Conservation (phyloP, 257 asterid genomes). For the Hygrophila difformis region DNA sequence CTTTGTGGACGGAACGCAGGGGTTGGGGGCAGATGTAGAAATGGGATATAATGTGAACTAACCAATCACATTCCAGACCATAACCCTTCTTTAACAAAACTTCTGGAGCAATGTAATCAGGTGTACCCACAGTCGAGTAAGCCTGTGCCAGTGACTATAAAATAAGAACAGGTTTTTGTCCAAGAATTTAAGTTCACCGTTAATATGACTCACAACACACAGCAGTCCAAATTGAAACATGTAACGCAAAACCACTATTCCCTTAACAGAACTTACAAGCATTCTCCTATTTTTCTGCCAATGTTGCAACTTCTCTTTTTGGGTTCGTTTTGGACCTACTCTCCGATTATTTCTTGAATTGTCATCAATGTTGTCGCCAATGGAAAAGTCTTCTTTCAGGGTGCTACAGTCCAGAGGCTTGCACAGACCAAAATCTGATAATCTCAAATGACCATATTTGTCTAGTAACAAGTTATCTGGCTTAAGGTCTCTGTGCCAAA, state of each 20-base stretch:
- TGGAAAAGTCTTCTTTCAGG: slow-evolving; percentile 72
- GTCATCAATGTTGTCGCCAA: slow-evolving; percentile 42
- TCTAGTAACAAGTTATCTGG: slow-evolving; percentile 96
- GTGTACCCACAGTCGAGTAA: slow-evolving; percentile 93
- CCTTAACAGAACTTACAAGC: slow-evolving; percentile 53
- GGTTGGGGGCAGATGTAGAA: too few relatives aligned
- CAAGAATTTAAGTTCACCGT: slow-evolving; percentile 15
- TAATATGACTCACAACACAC: slow-evolving; percentile 14
- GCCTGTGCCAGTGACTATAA: slow-evolving; percentile 51
- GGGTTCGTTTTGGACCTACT: slow-evolving; percentile 75
- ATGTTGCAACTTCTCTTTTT: slow-evolving; percentile 92
- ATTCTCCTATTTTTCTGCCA: slow-evolving; percentile 98
- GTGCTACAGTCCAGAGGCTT: slow-evolving; percentile 93
- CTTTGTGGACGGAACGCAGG: too few relatives aligned
- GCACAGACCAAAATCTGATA: slow-evolving; percentile 97
- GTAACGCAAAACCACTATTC: slow-evolving; percentile 9
- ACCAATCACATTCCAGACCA: slow-evolving; percentile 98
- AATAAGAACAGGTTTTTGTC: slow-evolving; percentile 8
- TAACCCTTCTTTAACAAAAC: slow-evolving; percentile 94
- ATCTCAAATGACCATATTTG: slow-evolving; percentile 77
- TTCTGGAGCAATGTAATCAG: slow-evolving; percentile 95
- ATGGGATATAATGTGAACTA: too few relatives aligned
- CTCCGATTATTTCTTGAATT: slow-evolving; percentile 39
- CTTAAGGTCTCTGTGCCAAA: slow-evolving; percentile 76
- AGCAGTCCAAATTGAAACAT: slow-evolving; percentile 11